A percentile compares a stretch with the other conserved stretches of the same genome.
Conservation (phyloP, 1,284 basidiomycete genomes). For the Tilletia horrida region DNA sequence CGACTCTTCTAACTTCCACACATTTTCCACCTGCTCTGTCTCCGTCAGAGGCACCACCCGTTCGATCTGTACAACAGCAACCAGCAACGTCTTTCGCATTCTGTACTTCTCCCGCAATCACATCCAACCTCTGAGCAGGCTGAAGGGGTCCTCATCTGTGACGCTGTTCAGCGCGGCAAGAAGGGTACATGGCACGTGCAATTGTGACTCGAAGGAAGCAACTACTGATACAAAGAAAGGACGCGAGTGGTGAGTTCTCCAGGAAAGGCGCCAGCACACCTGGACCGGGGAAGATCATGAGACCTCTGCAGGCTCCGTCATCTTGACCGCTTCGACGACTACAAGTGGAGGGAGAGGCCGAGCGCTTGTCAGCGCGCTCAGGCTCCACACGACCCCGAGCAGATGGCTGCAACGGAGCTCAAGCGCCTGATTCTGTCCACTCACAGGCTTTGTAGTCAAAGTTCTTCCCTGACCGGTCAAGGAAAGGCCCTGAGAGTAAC, state of each 20-base stretch:
- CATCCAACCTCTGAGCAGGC: too few species aligned
- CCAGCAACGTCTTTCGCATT: too few species aligned
- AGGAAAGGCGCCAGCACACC: not conserved
- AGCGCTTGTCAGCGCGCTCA: too few species aligned
- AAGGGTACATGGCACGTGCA: too few species aligned
- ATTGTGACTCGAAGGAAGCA: too few species aligned
- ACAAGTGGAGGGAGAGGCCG: not conserved
- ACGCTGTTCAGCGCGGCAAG: too few species aligned
- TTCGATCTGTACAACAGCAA: too few species aligned
- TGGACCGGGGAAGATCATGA: constrained; percentile 26
- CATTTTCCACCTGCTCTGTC: not conserved
- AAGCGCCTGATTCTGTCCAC: constrained; percentile 18
- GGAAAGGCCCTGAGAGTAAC: constrained; percentile 41
- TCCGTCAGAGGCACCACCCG: too few species aligned
- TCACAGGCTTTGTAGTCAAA: constrained; percentile 53
- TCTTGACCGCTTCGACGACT: constrained; percentile 50
- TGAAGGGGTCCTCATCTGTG: too few species aligned
- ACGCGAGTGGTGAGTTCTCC: not conserved
- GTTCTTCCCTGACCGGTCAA: constrained; percentile 42
- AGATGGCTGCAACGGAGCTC: too few species aligned
- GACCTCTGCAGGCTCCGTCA: constrained; percentile 47
- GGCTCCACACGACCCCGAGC: too few species aligned
- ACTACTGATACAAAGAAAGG: not conserved
- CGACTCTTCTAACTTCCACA: constrained; percentile 39
- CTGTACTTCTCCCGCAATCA: too few species aligned